A percentile compares a stretch with the other conserved stretches of the same genome.
Evolutionary conservation across 2,329 filamentous ascomycete genomes (phyloP).

Genomic region (Cryphonectria carpinicola): DNA sequence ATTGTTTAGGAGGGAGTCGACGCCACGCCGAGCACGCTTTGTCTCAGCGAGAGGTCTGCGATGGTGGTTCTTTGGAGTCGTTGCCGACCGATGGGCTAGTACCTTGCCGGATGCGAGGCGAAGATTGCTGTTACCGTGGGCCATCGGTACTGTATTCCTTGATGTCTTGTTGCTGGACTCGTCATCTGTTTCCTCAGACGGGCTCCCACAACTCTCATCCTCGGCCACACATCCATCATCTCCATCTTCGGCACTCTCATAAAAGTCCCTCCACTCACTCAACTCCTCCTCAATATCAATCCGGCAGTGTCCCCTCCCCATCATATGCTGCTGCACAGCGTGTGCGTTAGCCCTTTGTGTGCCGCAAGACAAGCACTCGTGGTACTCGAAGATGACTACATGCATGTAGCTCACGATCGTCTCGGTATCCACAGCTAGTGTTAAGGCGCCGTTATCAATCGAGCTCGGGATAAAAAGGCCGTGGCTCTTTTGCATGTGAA

Average conservation of each 20-base stretch:
- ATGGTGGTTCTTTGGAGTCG: not conserved
- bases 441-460: conserved; percentile 39
- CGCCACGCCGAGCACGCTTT: not conserved
- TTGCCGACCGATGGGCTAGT: conserved; percentile 36
- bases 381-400: conserved; percentile 48
- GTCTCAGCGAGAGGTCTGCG: conserved; percentile 3
- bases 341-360: conserved; percentile 43
- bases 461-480: conserved; percentile 44
- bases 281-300: conserved; percentile 40
- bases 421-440: conserved; percentile 44
- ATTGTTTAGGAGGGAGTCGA: not conserved
- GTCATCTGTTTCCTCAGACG: not conserved
- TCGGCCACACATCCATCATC: not conserved
- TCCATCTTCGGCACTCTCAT: conserved; percentile 25
- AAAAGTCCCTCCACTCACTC: conserved; percentile 44
- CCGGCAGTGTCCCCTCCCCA: conserved; percentile 48
- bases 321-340: conserved; percentile 53
- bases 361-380: conserved; percentile 53
- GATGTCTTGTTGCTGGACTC: not conserved
- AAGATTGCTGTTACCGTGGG: conserved; percentile 33
- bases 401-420: conserved; percentile 50
- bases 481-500: conserved; percentile 52
- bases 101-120: conserved; percentile 41
- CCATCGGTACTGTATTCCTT: not conserved
- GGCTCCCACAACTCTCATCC: too few relatives aligned